Evolutionary conservation across 768 basidiomycete species (phyloP), one percentile per base, ranked within the genome.

Genomic region (Rossbeevera mucosa): DNA sequence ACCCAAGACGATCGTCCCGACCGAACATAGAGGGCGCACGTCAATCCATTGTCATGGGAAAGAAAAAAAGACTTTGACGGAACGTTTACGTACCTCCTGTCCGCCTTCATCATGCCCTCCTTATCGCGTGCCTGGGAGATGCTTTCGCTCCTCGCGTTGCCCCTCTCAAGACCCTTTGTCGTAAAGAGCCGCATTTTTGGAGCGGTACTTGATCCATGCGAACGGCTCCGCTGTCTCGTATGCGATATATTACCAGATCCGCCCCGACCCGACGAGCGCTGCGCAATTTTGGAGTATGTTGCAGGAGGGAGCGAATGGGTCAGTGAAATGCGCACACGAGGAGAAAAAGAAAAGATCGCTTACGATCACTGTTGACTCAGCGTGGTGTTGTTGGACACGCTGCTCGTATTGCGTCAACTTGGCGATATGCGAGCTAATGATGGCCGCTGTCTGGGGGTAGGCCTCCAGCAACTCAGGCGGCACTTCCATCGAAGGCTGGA

Each of bases 201-300:
- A 2, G 28, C 0, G 5, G 30, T 11, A 7, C 18, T 24, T n/a
- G 20, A 12, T 1, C 50, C 57, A 2, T 55, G 61, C 1, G 58
- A 57, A 12, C 28, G 42, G 8, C 47, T 52, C 11, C 56, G 57
- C 11, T 47, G 54, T 28, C 38, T 55, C 18, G 20, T 8, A 24
- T 54, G 42, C 4, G 50, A 57, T 48, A 66, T 66, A n/a, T 66
- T 66, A 13, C 65, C 65, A 2, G 55, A 56, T 3, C 65, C 65
- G 3, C 65, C 65, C 11, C 65, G 59, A 13, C 65, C 65, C 1
- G 59, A 67, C 25, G 65, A 66, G 20, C 43, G 59, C 65, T 66
- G 28, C 16, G 11, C 40, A 18, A 8, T 12, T 41, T 22, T 16
- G 6, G n/a, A 16, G 3, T 5, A 36, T 16, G 40, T 41, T 41